A percentile compares a stretch with the other conserved stretches of the same genome.
Evolutionary conservation across 306 rosid genomes (phyloP).

Genomic region (Ochetophila trinervis): DNA sequence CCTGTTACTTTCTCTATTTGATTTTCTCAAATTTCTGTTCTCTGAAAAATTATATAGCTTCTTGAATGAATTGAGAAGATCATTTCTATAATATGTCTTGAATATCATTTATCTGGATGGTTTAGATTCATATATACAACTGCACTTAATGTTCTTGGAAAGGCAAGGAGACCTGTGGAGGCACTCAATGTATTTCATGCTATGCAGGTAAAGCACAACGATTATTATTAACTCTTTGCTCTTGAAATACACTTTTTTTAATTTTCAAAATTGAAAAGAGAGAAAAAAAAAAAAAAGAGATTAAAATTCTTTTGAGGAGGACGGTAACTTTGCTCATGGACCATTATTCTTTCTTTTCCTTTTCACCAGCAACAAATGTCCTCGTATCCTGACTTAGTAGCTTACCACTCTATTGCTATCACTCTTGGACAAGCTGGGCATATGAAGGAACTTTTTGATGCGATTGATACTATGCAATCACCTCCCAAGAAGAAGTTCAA

Average conservation of each 20-base stretch:
- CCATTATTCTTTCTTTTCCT: conserved; percentile 29
- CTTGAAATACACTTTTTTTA: conserved; percentile 7
- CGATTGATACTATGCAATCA: conserved; percentile 77
- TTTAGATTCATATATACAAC: conserved; percentile 75
- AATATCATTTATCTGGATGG: conserved; percentile 10
- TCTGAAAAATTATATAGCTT: background rate
- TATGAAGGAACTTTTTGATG: conserved; percentile 88
- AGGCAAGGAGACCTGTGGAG: conserved; percentile 88
- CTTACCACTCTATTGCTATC: conserved; percentile 83
- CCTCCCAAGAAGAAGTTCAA: conserved; percentile 81
- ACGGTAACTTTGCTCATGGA: conserved; percentile 3
- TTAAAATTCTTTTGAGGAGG: too few species aligned
- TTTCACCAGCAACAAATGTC: conserved; percentile 79
- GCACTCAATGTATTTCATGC: conserved; percentile 74
- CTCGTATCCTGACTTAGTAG: conserved; percentile 85
- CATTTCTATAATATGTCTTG: background rate
- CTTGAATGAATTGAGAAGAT: conserved; percentile 4
- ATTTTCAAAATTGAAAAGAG: too few species aligned
- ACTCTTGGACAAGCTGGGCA: conserved; percentile 96
- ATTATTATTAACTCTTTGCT: conserved; percentile 14
- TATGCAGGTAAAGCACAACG: conserved; percentile 62
- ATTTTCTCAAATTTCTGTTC: background rate
- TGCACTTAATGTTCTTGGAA: conserved; percentile 89
- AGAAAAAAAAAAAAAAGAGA: too few species aligned
- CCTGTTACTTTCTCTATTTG: background rate